Base-by-base conservation (phyloP, 352 stramenopile genomes). In the Phytophthora litchii region DNA sequence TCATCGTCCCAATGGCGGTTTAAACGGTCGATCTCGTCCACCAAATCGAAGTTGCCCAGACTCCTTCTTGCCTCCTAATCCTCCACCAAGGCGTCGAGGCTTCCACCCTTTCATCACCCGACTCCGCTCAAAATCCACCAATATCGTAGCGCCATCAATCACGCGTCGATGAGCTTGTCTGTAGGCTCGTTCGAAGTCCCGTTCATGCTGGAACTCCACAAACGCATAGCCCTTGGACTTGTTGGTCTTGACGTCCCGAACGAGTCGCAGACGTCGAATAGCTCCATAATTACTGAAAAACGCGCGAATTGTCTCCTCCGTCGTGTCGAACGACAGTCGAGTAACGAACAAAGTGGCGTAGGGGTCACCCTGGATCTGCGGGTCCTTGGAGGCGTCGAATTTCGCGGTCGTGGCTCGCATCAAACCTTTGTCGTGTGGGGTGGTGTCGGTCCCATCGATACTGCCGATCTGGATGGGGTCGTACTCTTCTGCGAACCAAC, bases 41-140 rank as follows among this genome's bases (percentile, higher is more conserved):
- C 86, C 86, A 65, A 95, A 95, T 37, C 86, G 86, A 8, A 95
- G 72, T 60, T 95, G 86, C 0, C 86, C 86, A 0, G 83, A 93
- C 68, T 95, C 80, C 57, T 93, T 93, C 12, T 68, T 69, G 0
- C 86, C 83, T 3, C 86, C 82, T n/a, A 95, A 65, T 5, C 86
- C 86, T 8, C 86, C 86, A 13, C 86, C 86, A 13, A 95, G 60
- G n/a, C 86, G 78, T 8, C 86, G 72, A 4, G 86, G 86, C 25
- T 95, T 95, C 86, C 86, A 95, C 1, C 78, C 82, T 12, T 75
- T 72, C 82, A 95, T 92, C 29, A 91, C 78, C 27, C 86, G 76
- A 46, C 76, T 77, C 31, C 86, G 81, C 54, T 94, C 86, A 54
- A 75, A 94, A 32, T 93, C 86, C 34, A 93, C 86, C 11, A 94